Base-by-base conservation (phyloP, 495 filamentous ascomycete genomes). In the Tuber melanosporum region DNA sequence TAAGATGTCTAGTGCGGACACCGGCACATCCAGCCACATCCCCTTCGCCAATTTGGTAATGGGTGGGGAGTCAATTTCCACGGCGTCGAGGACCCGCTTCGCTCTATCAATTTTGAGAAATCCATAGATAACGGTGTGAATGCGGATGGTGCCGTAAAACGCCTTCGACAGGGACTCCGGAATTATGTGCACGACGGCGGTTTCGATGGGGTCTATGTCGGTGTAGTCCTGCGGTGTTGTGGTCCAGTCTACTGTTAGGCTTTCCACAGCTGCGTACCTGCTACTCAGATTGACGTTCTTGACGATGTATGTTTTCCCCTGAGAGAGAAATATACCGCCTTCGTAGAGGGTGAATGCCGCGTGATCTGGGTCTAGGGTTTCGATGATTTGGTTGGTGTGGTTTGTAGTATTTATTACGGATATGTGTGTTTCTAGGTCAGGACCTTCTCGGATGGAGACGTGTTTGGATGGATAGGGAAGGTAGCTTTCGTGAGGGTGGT, bases 311-410 rank as follows among this genome's bases (percentile, higher is more conserved):
- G 91, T 95, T 75, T 90, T 89, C 74, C 95, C 95, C 86, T 98
- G 94, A 84, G 98, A 96, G 9, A 98, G 89, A 87, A 97, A 99
- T 78, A 99, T 97, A 74, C 93, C 95, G 43, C 96, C 95, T 86
- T 98, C 95, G 83, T 98, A 98, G 79, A 98, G 90, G 62, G 94
- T 96, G 85, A 98, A 98, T 85, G 94, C 94, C 3, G 96, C 95
- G 26, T 96, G 91, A 9, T 93, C 95, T 22, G 94, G 93, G 84
- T 98, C 95, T n/a, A 98, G 88, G 84, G 97, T 93, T 87, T 99
- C 95, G 6, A 99, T 88, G 8, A 99, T 91, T 3, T 91, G 83
- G 84, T 98, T 98, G 52, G 89, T 89, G 72, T 89, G 89, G 78
- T 95, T 88, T 0, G 92, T 96, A 52, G 90, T 92, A 87, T 99